Base-by-base conservation (phyloP, 1,139 yeast genomes). In the Magnusiomyces fungicola region DNA sequence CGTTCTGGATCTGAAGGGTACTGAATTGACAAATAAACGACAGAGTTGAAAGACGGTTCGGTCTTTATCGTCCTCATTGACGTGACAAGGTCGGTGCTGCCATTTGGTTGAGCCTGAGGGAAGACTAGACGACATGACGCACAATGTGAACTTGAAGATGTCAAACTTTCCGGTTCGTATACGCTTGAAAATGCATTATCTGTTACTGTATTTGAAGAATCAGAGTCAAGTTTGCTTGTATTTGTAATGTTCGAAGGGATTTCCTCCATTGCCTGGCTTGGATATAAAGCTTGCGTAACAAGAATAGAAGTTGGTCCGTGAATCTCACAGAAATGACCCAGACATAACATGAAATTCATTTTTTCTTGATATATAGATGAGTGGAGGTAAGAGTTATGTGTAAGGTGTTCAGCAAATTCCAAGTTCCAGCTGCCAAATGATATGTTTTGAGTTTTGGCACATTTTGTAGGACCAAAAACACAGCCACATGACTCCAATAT, bases 241-340 rank as follows among this genome's bases (percentile, higher is more conserved):
- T 32, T 32, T 32, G 10, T 7, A 18, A 9, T 14, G 10, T 18
- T 18, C 6, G 18, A 38, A 9, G 44, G 44, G 53, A 53, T 46
- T 52, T 60, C 53, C 21, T 53, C 53, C 16, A 55, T 30, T 7
- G 59, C 56, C n/a, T 51, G 50, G 37, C 52, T 69, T 48, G 63
- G 60, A 22, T 68, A 56, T n/a, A 71, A 60, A 23, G 63, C 57
- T 59, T 84, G 92, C 0, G 95, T 83, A 58, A 90, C 85, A 59
- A 83, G 67, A n/a, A 87, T 73, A 44, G 82, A 75, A 18, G 83
- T 74, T 0, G 96, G 95, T 0, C 96, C 96, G 62, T 87, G 95
- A 30, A 82, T 73, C 66, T 87, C 96, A 65, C 96, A 87, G 63
- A 86, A 87, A 61, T 86, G 95, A 84, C 52, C 86, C 64, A 43